Evolutionary conservation across 306 rosid genomes (phyloP).

Genomic region (Castanea crenata): DNA sequence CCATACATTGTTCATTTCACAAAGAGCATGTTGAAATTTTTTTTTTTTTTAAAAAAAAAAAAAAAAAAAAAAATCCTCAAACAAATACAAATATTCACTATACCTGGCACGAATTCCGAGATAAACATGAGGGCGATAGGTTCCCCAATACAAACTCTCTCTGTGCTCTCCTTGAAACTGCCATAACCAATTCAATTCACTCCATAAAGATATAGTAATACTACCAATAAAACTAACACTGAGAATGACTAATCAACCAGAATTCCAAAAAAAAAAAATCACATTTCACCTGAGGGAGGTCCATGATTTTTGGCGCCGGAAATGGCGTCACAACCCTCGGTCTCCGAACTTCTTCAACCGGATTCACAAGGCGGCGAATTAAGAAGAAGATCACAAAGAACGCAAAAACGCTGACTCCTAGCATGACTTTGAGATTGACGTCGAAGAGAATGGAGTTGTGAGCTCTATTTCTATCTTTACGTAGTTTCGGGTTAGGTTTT

Average conservation of each 20-base stretch:
- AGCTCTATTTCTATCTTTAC: slow-evolving; percentile 35
- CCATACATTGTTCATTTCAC: background rate
- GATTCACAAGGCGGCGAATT: slow-evolving; percentile 39
- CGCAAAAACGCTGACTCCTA: slow-evolving; percentile 44
- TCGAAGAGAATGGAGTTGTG: slow-evolving; percentile 49
- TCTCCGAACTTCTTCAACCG: slow-evolving; percentile 23
- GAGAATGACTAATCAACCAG: background rate
- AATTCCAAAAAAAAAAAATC: background rate
- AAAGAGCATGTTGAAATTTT: background rate
- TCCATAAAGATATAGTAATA: background rate
- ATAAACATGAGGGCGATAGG: slow-evolving; percentile 89
- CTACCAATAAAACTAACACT: background rate
- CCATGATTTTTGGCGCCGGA: slow-evolving; percentile 80
- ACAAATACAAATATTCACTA: background rate
- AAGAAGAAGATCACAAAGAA: slow-evolving; percentile 53
- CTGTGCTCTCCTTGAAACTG: slow-evolving; percentile 95
- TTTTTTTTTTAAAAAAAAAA: no score
- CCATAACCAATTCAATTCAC: slow-evolving; percentile 11
- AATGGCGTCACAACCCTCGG: slow-evolving; percentile 73
- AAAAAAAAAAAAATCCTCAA: background rate
- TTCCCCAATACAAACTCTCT: slow-evolving; percentile 98
- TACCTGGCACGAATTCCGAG: slow-evolving; percentile 94
- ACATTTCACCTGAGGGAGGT: slow-evolving; percentile 79
- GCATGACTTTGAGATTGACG: slow-evolving; percentile 47
- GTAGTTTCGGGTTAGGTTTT: slow-evolving; percentile 34